Base-by-base conservation (phyloP, 352 stramenopile genomes). In the Blastocystis sp. region DNA sequence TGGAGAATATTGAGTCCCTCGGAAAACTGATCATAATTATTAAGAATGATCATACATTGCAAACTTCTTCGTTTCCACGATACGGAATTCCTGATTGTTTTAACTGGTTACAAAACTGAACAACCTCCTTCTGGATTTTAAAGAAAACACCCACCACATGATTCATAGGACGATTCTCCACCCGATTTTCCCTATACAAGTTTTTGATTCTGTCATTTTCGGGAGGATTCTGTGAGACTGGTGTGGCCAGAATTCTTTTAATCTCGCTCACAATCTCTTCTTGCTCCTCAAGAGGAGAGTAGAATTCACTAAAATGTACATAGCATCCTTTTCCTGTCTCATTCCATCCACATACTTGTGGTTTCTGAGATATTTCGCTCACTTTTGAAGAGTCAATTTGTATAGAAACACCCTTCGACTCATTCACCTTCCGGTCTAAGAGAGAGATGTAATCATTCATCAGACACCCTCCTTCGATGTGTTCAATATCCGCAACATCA, bases 1-100 rank as follows among this genome's bases (percentile, higher is more conserved):
- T 34, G 73, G n/a, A 85, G 73, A 30, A 85, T 50, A 43, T 85
- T 85, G 6, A 85, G 41, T 20, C 73, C 73, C 56, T 85, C 73
- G 37, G 26, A 85, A n/a, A 85, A 50, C 50, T 64, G 68, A 9
- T 64, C 2, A n/a, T 81, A 2, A 7, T 6, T 37, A 75, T 37
- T 0, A 75, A 75, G 0, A 39, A 75, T 41, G 16, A 75, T 0
- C 0, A 41, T n/a, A 75, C 34, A 41, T 75, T 75, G 64, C 11
- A n/a, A 59, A 37, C 45, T 75, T 75, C 64, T 26, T 59, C 50
- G 26, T 81, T 59, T 5, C 37, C 30, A 54, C 47, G 70, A 56
- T 41, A 64, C 11, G 39, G 13, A 64, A 81, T 63, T n/a, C 55
- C 47, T 39, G 62, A 43, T 37, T 26, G 8, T 26, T 81, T 41